Evolutionary conservation across 345 rosid genomes (phyloP), one percentile per base, ranked within the genome.

Genomic region (Ceriops decandra): DNA sequence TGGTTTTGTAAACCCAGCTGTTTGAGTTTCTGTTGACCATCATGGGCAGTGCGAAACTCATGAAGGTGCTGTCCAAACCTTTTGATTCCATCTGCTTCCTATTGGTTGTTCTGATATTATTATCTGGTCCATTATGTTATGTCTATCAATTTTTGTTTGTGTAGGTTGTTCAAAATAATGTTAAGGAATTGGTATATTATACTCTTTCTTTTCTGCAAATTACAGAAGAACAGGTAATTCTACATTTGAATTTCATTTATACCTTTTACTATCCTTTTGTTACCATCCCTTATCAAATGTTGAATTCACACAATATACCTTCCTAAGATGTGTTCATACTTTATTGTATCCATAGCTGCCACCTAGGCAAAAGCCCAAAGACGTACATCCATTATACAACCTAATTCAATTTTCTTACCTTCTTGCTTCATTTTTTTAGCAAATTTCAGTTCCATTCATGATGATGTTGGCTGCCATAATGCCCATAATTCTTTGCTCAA

Each of bases 11-110:
- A 63, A 54, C 82, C 62, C 93, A 93, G 98, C 75, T 93, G 75
- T 85, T 90, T 79, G 98, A 93, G 84, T 86, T 87, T 84, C 85
- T 93, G 31, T 78, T 89, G 85, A 90, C 96, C 68, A 64, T 90
- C 68, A 88, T 86, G 64, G 86, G 97, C 81, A 85, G 84, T 72
- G 71, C 70, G 69, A 90, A 80, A 75, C 72, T 90, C 60, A 84
- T 74, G 65, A 86, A 90, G 97, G 98, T 93, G 77, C 69, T 57
- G 74, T 78, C 62, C 17, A 51, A 76, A 63, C 52, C 5, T 60
- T 72, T 47, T 53, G 42, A 6, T 70, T 52, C 27, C 31, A 16
- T 49, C 47, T 58, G 53, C n/a, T 35, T 28, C 10, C 59, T 64
- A 30, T 62, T 26, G 10, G 22, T 63, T 62, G 27, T 61, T 42